phyloP scores from a whole-genome alignment of 108 stramenopile genomes.

The Schizochytrium sp. region DNA sequence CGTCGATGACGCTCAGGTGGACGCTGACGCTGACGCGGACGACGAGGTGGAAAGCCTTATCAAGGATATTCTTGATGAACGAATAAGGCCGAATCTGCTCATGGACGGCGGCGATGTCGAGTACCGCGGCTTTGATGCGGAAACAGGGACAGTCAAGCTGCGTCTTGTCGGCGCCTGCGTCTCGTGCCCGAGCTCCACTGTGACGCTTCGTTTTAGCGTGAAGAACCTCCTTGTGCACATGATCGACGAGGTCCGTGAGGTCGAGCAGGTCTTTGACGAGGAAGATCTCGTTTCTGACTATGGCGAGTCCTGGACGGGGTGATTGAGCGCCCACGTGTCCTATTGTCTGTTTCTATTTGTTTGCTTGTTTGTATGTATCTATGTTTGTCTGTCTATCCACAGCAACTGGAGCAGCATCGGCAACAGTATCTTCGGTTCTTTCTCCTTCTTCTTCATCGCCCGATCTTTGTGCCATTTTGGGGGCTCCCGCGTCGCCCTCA shows the following conservation, averaged over 20 bases:
- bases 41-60: slow-evolving; percentile 94
- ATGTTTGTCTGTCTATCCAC: too few relatives aligned
- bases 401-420: too few relatives aligned
- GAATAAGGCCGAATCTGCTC: slow-evolving; percentile 92
- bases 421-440: too few relatives aligned
- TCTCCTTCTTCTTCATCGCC: too few relatives aligned
- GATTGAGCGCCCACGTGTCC: background rate
- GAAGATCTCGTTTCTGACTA: slow-evolving; percentile 23
- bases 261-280: slow-evolving; percentile 72
- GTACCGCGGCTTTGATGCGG: slow-evolving; percentile 64
- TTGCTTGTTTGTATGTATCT: too few relatives aligned
- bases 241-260: slow-evolving; percentile 88
- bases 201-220: slow-evolving; percentile 94
- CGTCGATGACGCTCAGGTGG: background rate
- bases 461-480: too few relatives aligned
- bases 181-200: slow-evolving; percentile 83
- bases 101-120: slow-evolving; percentile 97
- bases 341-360: too few relatives aligned
- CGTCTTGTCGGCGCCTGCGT: slow-evolving; percentile 76
- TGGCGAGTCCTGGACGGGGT: slow-evolving; percentile 13
- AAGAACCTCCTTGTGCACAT: slow-evolving; percentile 99
- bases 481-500: too few relatives aligned
- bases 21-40: slow-evolving; percentile 67
- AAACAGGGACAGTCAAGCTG: slow-evolving; percentile 70
- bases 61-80: slow-evolving; percentile 90